Evolutionary conservation across 495 filamentous ascomycete species (phyloP).

Genomic region (Podospora fimiseda): DNA sequence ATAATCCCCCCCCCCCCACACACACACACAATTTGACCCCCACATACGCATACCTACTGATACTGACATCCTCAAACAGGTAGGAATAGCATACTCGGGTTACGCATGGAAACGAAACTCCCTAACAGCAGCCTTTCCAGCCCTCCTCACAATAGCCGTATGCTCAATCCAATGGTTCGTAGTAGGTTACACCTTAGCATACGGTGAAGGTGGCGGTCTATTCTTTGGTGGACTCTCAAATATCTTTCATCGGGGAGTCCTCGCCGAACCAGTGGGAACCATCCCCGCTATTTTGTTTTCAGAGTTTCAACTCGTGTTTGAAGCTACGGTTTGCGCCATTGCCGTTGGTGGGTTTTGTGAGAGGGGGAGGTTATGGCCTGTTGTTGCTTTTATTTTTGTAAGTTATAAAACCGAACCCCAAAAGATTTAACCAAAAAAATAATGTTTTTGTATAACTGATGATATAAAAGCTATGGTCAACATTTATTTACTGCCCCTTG

Average conservation of each 20-base stretch:
- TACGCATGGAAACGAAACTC: constrained; percentile 24
- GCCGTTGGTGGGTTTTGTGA: constrained; percentile 26
- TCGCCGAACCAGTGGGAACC: constrained; percentile 21
- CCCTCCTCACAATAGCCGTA: constrained; percentile 21
- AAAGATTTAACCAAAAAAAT: too few relatives aligned
- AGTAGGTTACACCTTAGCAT: constrained; percentile 23
- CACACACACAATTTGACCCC: background rate
- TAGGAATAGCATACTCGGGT: constrained; percentile 25
- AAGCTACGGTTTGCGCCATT: constrained; percentile 26
- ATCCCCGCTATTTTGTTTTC: constrained; percentile 26
- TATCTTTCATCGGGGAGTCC: constrained; percentile 18
- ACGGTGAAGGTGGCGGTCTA: constrained; percentile 19
- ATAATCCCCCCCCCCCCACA: background rate
- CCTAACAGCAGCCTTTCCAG: constrained; percentile 19
- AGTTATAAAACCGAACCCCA: background rate
- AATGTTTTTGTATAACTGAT: too few relatives aligned
- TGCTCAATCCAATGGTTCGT: constrained; percentile 28
- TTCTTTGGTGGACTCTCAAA: constrained; percentile 23
- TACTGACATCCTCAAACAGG: constrained; percentile 4
- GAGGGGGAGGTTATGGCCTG: constrained; percentile 17
- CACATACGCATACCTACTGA: background rate
- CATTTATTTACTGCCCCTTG: constrained; percentile 23
- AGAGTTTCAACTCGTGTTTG: constrained; percentile 26
- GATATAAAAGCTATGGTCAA: constrained; percentile 19
- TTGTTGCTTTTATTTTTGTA: constrained; percentile 20